A percentile compares a stretch with the other conserved stretches of the same genome.
phyloP scores from a whole-genome alignment of 2,329 filamentous ascomycete genomes.

The Colletotrichum trifolii region DNA sequence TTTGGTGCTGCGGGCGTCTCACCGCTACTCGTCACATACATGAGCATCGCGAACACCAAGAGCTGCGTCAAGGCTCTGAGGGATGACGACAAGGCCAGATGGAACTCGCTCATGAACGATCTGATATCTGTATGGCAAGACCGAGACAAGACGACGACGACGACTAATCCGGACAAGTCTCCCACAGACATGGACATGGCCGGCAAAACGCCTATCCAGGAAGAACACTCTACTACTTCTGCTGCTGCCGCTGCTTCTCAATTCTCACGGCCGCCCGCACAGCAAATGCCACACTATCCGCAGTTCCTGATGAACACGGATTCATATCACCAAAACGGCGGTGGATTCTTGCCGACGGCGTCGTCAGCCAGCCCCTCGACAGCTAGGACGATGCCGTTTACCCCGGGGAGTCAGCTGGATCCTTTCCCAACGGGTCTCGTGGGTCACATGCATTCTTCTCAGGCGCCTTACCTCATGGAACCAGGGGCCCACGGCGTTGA shows the following conservation, averaged over 20 bases:
- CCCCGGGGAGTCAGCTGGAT: slow-evolving; percentile 34
- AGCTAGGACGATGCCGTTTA: slow-evolving; percentile 35
- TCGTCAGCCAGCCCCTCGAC: slow-evolving; percentile 36
- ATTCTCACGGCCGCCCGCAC: slow-evolving; percentile 18
- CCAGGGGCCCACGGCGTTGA: slow-evolving; percentile 48
- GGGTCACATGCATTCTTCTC: slow-evolving; percentile 33
- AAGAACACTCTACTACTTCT: slow-evolving; percentile 3
- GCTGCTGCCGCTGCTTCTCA: slow-evolving; percentile 6
- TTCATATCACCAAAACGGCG: slow-evolving; percentile 23
- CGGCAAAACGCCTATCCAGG: slow-evolving; percentile 30
- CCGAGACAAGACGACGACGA: neutral
- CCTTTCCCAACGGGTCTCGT: slow-evolving; percentile 29
- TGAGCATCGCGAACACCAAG: slow-evolving; percentile 50
- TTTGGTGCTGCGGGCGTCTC: slow-evolving; percentile 50
- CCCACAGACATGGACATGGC: slow-evolving; percentile 39
- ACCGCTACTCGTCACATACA: slow-evolving; percentile 47
- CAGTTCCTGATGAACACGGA: slow-evolving; percentile 22
- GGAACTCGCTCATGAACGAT: slow-evolving; percentile 43
- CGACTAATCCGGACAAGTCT: slow-evolving; percentile 14
- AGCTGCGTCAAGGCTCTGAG: slow-evolving; percentile 45
- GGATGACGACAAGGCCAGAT: slow-evolving; percentile 47
- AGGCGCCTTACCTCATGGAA: slow-evolving; percentile 41
- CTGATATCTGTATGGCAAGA: slow-evolving; percentile 44
- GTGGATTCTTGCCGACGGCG: slow-evolving; percentile 20
- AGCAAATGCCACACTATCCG: slow-evolving; percentile 17